Conservation (phyloP, 1,139 yeast genomes). For the Kodamaea sp. region DNA sequence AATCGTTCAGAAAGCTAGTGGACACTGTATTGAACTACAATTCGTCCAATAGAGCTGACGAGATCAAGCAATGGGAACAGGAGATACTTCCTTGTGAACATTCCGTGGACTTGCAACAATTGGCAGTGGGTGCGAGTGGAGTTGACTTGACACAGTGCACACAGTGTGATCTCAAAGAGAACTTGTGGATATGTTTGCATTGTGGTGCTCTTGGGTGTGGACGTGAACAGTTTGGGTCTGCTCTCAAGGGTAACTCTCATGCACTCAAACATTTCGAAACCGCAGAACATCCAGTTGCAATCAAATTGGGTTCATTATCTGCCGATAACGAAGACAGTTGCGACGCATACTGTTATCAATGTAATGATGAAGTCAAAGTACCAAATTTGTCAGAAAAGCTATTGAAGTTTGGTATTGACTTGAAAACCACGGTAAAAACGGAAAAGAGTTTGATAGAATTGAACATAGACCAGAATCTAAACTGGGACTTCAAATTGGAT, state of each 20-base stretch:
- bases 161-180: conserved; percentile 62
- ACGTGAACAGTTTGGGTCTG: conserved; percentile 82
- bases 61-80: conserved; percentile 89
- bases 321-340: conserved; percentile 52
- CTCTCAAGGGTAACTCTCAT: conserved; percentile 90
- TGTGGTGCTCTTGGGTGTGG: conserved; percentile 95
- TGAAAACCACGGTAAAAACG: conserved; percentile 57
- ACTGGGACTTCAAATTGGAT: conserved; percentile 88
- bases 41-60: conserved; percentile 67
- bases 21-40: conserved; percentile 59
- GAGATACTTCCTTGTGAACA: conserved; percentile 83
- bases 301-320: conserved; percentile 86
- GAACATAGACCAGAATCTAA: conserved; percentile 87
- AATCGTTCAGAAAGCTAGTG: conserved; percentile 31
- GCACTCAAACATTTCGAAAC: conserved; percentile 68
- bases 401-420: conserved; percentile 66
- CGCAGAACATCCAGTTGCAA: conserved; percentile 75
- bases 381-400: conserved; percentile 56
- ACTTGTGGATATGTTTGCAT: conserved; percentile 86
- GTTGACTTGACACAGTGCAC: conserved; percentile 53
- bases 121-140: conserved; percentile 16
- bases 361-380: conserved; percentile 87
- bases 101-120: conserved; percentile 53
- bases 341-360: conserved; percentile 85
- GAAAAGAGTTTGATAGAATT: conserved; percentile 87